Evolutionary conservation across 139 green algal genomes (phyloP).

Genomic region (Chlorella sorokiniana): DNA sequence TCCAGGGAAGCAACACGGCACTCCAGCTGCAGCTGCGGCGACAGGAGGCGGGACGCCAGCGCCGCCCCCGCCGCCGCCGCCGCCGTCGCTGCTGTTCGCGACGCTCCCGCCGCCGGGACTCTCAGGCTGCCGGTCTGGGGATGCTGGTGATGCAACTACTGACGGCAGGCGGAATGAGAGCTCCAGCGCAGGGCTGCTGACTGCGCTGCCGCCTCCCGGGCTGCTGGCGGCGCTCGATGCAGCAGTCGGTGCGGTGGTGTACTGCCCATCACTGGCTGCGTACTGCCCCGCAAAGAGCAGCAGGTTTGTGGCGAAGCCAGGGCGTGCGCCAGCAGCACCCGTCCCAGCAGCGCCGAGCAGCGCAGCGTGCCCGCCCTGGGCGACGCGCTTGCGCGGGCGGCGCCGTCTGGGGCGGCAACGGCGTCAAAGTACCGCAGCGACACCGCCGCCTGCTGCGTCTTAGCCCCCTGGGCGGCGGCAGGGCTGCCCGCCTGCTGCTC

Average conservation of each 20-base stretch:
- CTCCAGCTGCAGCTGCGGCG: constrained; percentile 17
- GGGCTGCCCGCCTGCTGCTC: neutral
- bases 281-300: constrained; percentile 2
- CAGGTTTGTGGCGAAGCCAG: constrained; percentile 8
- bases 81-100: neutral
- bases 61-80: neutral
- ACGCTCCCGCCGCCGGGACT: no score
- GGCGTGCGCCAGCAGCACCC: constrained; percentile 12
- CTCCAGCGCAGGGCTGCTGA: neutral
- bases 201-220: no score
- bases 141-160: neutral
- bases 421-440: neutral
- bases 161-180: neutral
- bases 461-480: neutral
- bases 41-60: neutral
- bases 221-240: neutral
- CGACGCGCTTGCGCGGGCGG: neutral
- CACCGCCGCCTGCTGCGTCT: neutral
- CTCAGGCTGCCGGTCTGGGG: neutral
- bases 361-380: neutral
- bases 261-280: neutral
- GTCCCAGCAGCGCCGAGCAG: neutral
- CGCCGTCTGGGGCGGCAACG: neutral
- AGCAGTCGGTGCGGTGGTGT: neutral
- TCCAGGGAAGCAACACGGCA: neutral